Evolutionary conservation across 2,329 filamentous ascomycete species (phyloP), one percentile per base, ranked within the genome.

Genomic region (Pseudogymnoascus pannorum): DNA sequence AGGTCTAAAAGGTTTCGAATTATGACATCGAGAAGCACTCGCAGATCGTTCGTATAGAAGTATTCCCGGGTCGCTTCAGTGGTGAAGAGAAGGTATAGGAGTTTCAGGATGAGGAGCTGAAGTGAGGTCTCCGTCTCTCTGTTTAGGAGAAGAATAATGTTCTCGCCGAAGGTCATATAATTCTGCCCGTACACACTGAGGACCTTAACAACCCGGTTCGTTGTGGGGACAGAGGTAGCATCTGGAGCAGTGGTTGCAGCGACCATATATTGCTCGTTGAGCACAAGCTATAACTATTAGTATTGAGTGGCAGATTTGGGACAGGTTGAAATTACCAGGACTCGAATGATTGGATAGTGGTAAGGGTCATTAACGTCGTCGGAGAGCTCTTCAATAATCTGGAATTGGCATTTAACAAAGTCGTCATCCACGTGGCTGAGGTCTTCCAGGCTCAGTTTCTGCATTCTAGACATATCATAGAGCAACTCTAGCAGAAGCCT

Each of bases 211-310:
- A 99, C 91, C 67, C 92, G 87, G 71, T 99, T 99, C 3, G 94
- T 97, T 61, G 95, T 75, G 4, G 84, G 82, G 22, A 78, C 75
- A 8, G 77, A 44, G 24, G 31, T 61, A 9, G 57, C 31, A 36
- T 48, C 40, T 58, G 65, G 57, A 24, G 67, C 60, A 29, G 79
- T 83, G 63, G 81, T 89, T 68, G 79, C 84, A 18, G 85, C 80
- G 61, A 97, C 87, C 89, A 99, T 96, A 75, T 97, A 99, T 75
- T 99, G 94, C 74, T 99, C 94, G 75, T 99, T 99, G 66, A 99
- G 77, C 26, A 97, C 92, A 68, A 99, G 83, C 91, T 96, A 66
- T 58, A 7, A 38, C 14, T 26, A 24, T 62, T 36, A 62, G 16
- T 38, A 44, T 57, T n/a, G 62, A 62, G 61, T 59, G 70, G 66